A percentile compares a stretch with the other conserved stretches of the same genome.
phyloP scores from a whole-genome alignment of 805 yeast genomes.

The Clavispora santaluciae region DNA sequence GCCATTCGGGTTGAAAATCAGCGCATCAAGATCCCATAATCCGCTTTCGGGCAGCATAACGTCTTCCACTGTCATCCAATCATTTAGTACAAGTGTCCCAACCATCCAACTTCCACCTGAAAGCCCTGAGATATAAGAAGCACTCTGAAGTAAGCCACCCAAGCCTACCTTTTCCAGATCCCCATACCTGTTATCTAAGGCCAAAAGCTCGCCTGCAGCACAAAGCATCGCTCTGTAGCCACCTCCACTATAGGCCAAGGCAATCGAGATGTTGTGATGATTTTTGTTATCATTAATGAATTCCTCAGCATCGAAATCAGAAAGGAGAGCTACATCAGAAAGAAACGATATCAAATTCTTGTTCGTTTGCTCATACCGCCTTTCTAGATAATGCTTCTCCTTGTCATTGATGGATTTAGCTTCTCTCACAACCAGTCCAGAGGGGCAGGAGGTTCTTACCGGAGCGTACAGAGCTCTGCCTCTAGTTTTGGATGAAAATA shows the following conservation, averaged over 20 bases:
- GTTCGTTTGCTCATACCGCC: constrained; percentile 27
- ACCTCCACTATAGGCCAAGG: constrained; percentile 33
- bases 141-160: constrained; percentile 14
- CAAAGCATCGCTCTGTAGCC: constrained; percentile 36
- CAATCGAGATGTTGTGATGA: constrained; percentile 24
- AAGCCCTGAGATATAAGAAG: constrained; percentile 12
- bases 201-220: constrained; percentile 14
- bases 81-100: constrained; percentile 27
- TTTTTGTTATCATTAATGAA: constrained; percentile 21
- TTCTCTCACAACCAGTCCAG: constrained; percentile 18
- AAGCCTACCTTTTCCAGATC: constrained; percentile 6
- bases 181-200: constrained; percentile 8
- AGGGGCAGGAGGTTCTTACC: constrained; percentile 26
- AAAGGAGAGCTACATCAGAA: constrained; percentile 23
- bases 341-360: constrained; percentile 25
- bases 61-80: constrained; percentile 31
- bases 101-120: constrained; percentile 17
- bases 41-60: constrained; percentile 20
- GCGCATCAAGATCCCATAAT: constrained; percentile 66
- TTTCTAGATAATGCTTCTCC: constrained; percentile 24
- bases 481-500: neutral
- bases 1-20: constrained; percentile 63
- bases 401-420: constrained; percentile 20
- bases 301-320: constrained; percentile 27
- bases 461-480: constrained; percentile 27